phyloP scores from a whole-genome alignment of 1,284 basidiomycete genomes.

The Athelia sp. region DNA sequence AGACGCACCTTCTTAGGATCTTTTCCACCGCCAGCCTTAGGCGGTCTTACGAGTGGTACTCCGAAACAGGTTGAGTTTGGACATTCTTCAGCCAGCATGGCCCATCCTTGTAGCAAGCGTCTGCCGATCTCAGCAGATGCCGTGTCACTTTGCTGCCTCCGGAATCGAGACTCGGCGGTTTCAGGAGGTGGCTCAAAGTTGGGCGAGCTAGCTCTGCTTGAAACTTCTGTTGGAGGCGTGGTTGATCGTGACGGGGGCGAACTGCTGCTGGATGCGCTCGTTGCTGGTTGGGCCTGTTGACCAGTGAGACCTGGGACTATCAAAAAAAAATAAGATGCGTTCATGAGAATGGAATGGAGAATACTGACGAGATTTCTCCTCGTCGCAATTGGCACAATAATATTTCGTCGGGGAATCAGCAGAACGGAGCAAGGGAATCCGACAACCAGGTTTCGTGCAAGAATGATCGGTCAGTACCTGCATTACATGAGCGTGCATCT shows the following conservation, averaged over 20 bases:
- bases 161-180: constrained; percentile 55
- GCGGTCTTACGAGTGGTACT: constrained; percentile 68
- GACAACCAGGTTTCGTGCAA: constrained; percentile 53
- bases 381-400: constrained; percentile 63
- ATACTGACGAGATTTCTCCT: constrained; percentile 26
- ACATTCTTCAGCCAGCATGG: constrained; percentile 82
- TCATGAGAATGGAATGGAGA: constrained; percentile 4
- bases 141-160: constrained; percentile 74
- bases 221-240: constrained; percentile 71
- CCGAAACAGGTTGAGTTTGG: constrained; percentile 62
- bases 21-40: constrained; percentile 53
- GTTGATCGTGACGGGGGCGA: constrained; percentile 52
- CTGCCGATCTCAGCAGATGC: constrained; percentile 76
- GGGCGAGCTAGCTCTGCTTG: constrained; percentile 53
- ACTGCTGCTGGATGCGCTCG: constrained; percentile 42
- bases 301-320: constrained; percentile 2
- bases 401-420: constrained; percentile 44
- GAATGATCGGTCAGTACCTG: constrained; percentile 64
- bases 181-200: constrained; percentile 56
- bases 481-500: constrained; percentile 5
- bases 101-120: constrained; percentile 74
- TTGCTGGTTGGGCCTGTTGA: constrained; percentile 28
- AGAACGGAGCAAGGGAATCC: constrained; percentile 64
- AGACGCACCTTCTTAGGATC: constrained; percentile 56
- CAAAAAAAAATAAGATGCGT: constrained; percentile 10